phyloP scores from a whole-genome alignment of 345 rosid genomes.

The Capsella bursapastoris region DNA sequence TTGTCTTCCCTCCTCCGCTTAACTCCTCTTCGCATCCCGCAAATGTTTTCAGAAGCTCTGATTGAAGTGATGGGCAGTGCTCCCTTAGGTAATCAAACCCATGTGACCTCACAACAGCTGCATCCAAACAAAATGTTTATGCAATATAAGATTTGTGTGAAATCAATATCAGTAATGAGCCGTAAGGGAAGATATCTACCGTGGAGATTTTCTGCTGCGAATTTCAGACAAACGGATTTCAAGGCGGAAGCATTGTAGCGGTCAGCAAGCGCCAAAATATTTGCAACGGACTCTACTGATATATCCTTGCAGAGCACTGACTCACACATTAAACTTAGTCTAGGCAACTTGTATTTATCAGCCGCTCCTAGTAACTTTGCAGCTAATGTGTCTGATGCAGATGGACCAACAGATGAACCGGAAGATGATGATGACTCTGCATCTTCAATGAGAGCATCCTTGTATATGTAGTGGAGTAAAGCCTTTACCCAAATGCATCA shows the following conservation, averaged over 20 bases:
- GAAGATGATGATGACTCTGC: slow-evolving; percentile 58
- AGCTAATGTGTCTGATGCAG: slow-evolving; percentile 63
- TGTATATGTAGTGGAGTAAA: slow-evolving; percentile 78
- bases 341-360: slow-evolving; percentile 76
- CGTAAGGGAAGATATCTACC: slow-evolving; percentile 53
- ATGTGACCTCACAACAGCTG: slow-evolving; percentile 77
- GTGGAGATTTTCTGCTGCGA: slow-evolving; percentile 88
- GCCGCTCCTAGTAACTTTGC: slow-evolving; percentile 88
- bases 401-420: slow-evolving; percentile 57
- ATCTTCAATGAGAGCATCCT: slow-evolving; percentile 71
- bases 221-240: slow-evolving; percentile 81
- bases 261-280: slow-evolving; percentile 82
- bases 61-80: slow-evolving; percentile 67
- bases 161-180: slow-evolving; percentile 11
- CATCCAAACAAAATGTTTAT: slow-evolving; percentile 35
- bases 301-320: slow-evolving; percentile 86
- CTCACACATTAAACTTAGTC: slow-evolving; percentile 86
- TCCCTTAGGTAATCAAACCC: slow-evolving; percentile 74
- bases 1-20: slow-evolving; percentile 62
- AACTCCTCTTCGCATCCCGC: slow-evolving; percentile 75
- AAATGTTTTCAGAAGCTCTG: slow-evolving; percentile 73
- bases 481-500: slow-evolving; percentile 57
- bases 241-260: slow-evolving; percentile 73
- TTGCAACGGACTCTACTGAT: slow-evolving; percentile 74
- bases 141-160: not conserved